A percentile compares a stretch with the other conserved stretches of the same genome.
These are phyloP conservation scores for Geranium rotundifolium DNA, from an alignment of 345 rosid species.

Conservation along the genomic window DNA sequence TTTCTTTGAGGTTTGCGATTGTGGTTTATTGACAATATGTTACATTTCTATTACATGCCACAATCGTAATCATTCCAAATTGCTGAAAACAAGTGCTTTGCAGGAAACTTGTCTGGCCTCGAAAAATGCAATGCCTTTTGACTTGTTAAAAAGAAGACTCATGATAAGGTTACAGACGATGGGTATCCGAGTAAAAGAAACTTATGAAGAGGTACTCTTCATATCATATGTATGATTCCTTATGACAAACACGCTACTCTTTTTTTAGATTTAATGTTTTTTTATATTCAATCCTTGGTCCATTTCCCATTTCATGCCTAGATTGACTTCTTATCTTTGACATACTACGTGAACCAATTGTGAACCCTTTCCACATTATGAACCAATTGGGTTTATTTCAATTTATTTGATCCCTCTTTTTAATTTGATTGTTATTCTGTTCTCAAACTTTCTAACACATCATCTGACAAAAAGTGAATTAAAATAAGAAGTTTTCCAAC, in stretches of 20 bases:
- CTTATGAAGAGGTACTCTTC: conserved; percentile 69
- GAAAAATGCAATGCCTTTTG: conserved; percentile 82
- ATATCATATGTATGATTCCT: background rate
- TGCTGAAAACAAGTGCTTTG: conserved; percentile 12
- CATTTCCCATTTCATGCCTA: no score
- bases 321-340: no score
- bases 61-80: conserved; percentile 5
- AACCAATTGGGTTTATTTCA: no score
- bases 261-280: background rate
- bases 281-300: background rate
- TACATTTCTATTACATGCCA: background rate
- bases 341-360: no score
- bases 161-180: conserved; percentile 61
- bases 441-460: background rate
- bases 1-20: conserved; percentile 68
- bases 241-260: background rate
- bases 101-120: conserved; percentile 99
- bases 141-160: conserved; percentile 65
- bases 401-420: background rate
- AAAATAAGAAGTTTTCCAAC: background rate
- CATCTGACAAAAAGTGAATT: no score
- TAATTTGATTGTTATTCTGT: no score
- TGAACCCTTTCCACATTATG: no score
- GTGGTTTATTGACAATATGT: background rate
- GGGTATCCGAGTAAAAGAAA: conserved; percentile 57